A percentile compares a stretch with the other conserved stretches of the same genome.
Evolutionary conservation across 2,329 filamentous ascomycete species (phyloP).

Genomic region (Fusarium chlamydosporum): DNA sequence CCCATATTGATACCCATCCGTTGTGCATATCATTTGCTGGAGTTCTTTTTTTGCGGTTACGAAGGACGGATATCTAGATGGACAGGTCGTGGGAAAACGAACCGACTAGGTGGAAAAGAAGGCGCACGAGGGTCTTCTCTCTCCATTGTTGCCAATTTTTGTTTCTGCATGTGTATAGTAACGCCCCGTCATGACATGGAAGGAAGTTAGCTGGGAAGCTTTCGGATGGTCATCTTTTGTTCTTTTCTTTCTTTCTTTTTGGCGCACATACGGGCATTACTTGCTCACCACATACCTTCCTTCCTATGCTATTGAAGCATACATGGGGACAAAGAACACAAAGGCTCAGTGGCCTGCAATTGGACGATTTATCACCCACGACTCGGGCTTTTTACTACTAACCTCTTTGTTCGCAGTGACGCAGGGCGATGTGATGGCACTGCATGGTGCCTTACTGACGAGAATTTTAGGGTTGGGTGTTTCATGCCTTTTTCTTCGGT

Average conservation of each 20-base stretch:
- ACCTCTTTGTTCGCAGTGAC: constrained; percentile 51
- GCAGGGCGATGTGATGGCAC: constrained; percentile 32
- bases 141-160: constrained; percentile 11
- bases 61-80: constrained; percentile 29
- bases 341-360: constrained; percentile 49
- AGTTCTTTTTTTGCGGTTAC: constrained; percentile 41
- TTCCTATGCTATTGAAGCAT: constrained; percentile 18
- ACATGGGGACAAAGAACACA: constrained; percentile 18
- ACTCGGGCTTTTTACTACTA: constrained; percentile 44
- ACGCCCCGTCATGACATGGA: constrained; percentile 45
- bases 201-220: constrained; percentile 9
- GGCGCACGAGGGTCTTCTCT: not conserved
- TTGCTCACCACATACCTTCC: constrained; percentile 10
- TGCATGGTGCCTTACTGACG: constrained; percentile 14
- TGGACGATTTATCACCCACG: constrained; percentile 41
- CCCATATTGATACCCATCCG: constrained; percentile 21
- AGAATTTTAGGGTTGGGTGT: constrained; percentile 7
- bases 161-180: constrained; percentile 45
- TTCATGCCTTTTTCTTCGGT: constrained; percentile 31
- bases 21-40: constrained; percentile 30
- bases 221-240: not conserved
- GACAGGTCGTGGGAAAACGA: constrained; percentile 5
- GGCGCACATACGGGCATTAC: constrained; percentile 36
- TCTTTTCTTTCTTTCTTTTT: constrained; percentile 8
- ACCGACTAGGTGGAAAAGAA: constrained; percentile 14